A percentile compares a stretch with the other conserved stretches of the same genome.
These are phyloP conservation scores for Pleurotus salmoneostramineus DNA, from an alignment of 768 basidiomycete genomes.

Conservation along the genomic window DNA sequence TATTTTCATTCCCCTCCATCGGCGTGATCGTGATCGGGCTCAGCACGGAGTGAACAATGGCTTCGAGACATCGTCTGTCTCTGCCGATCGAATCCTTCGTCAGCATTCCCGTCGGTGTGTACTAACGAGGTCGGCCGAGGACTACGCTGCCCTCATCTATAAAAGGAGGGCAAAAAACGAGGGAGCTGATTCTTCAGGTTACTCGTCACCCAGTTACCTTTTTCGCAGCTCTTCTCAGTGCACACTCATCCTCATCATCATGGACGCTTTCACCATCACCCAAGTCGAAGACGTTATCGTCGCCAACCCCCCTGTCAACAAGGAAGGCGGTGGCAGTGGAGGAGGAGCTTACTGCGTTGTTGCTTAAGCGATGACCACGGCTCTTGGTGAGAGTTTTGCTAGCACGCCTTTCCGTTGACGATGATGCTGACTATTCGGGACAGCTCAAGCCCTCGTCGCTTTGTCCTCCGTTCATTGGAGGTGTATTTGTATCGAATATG, in stretches of 20 bases:
- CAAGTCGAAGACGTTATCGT: slow-evolving; percentile 10
- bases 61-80: no score
- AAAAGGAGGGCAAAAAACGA: not conserved
- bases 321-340: slow-evolving; percentile 6
- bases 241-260: slow-evolving; percentile 6
- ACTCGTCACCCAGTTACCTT: not conserved
- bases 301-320: slow-evolving; percentile 7
- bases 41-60: no score
- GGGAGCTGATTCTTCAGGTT: not conserved
- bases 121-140: not conserved
- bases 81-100: no score
- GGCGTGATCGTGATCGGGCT: no score
- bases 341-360: slow-evolving; percentile 9
- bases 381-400: not conserved
- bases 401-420: not conserved
- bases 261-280: slow-evolving; percentile 6
- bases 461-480: no score
- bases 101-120: no score
- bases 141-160: not conserved
- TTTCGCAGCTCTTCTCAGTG: not conserved
- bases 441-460: no score
- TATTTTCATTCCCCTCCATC: no score
- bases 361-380: slow-evolving; percentile 5
- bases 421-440: not conserved
- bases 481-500: no score